These are phyloP conservation scores for Solanum virginianum DNA, from an alignment of 257 asterid species.

Conservation along the genomic window DNA sequence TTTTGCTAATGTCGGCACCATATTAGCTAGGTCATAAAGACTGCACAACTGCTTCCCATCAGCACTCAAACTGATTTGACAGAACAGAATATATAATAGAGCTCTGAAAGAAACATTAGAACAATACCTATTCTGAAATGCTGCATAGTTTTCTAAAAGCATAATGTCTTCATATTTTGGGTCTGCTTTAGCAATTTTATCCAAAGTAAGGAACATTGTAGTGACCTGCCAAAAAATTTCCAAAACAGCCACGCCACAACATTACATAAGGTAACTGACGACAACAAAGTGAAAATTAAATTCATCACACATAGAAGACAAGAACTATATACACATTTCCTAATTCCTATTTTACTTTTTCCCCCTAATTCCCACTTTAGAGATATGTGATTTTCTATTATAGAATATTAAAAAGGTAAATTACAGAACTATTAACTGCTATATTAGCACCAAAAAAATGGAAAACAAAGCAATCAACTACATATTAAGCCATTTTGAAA, in stretches of 20 bases:
- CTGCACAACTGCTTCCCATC: constrained; percentile 36
- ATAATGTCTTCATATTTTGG: constrained; percentile 66
- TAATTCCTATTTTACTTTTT: neutral
- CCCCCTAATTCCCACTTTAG: neutral
- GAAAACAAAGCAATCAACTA: neutral
- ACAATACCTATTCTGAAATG: constrained; percentile 85
- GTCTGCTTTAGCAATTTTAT: constrained; percentile 83
- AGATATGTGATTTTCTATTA: neutral
- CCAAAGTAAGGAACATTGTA: constrained; percentile 92
- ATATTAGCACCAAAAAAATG: neutral
- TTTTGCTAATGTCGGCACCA: constrained; percentile 88
- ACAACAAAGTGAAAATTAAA: neutral
- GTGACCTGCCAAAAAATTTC: constrained; percentile 58
- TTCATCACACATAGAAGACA: neutral
- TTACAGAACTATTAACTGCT: neutral
- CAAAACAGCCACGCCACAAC: neutral
- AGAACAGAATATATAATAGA: neutral
- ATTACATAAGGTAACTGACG: neutral
- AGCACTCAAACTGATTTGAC: constrained; percentile 2
- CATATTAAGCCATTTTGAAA: neutral
- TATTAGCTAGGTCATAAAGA: constrained; percentile 92
- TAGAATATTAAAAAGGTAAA: neutral
- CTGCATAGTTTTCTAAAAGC: constrained; percentile 94
- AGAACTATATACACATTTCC: neutral
- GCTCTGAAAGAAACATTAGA: neutral